Conservation (phyloP, 2,329 filamentous ascomycete genomes). For the Colletotrichum tanaceti region DNA sequence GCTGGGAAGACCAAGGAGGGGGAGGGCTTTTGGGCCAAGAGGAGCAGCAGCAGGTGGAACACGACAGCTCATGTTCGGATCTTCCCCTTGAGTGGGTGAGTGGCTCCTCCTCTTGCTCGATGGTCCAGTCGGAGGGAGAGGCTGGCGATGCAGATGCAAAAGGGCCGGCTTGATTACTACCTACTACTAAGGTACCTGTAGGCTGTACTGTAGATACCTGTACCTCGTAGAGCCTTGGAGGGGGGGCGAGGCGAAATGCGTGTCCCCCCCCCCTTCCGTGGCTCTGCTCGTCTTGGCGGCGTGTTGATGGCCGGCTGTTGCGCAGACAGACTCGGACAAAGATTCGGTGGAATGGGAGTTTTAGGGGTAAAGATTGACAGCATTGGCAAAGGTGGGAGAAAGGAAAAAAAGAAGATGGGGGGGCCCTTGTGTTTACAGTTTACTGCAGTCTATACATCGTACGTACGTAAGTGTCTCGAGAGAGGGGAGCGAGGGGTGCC, state of each 20-base stretch:
- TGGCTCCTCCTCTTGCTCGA: background rate
- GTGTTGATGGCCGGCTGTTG: slow-evolving; percentile 23
- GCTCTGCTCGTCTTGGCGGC: slow-evolving; percentile 38
- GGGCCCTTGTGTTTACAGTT: no score
- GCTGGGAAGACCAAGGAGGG: background rate
- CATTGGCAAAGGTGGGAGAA: background rate
- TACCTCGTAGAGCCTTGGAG: background rate
- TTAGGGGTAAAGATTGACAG: background rate
- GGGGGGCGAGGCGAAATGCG: slow-evolving; percentile 12
- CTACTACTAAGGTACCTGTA: no score
- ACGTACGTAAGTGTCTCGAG: background rate
- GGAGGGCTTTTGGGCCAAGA: slow-evolving; percentile 2
- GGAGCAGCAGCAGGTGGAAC: slow-evolving; percentile 16
- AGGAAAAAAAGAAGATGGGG: background rate
- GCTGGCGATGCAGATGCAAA: background rate
- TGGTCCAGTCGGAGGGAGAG: background rate
- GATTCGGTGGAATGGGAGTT: background rate
- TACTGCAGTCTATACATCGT: no score
- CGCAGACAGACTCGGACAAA: slow-evolving; percentile 12
- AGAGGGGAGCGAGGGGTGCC: background rate
- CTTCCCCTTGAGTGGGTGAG: background rate
- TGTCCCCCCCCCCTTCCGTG: slow-evolving; percentile 36
- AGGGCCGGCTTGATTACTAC: no score
- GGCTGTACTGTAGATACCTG: no score
- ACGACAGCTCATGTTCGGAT: slow-evolving; percentile 26